Percentiles rank a stretch among this genome's conserved stretches.
Conservation (phyloP, 495 filamentous ascomycete genomes). For the Viridothelium virens region DNA sequence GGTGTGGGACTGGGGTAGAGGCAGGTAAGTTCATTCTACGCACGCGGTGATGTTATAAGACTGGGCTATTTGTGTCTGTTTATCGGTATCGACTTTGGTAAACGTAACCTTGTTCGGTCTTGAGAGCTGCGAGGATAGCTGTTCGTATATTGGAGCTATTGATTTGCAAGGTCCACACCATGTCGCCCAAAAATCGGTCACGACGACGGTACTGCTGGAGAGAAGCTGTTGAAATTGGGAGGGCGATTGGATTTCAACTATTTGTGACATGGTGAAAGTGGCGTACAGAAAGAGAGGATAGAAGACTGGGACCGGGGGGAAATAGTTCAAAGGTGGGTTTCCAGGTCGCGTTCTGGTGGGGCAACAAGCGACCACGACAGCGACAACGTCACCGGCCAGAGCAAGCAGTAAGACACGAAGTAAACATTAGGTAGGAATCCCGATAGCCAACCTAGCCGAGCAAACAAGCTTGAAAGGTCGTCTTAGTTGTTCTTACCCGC, state of each 20-base stretch:
- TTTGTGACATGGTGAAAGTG: constrained; percentile 47
- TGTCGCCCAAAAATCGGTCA: constrained; percentile 82
- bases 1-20: background rate
- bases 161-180: constrained; percentile 81
- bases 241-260: constrained; percentile 61
- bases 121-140: constrained; percentile 63
- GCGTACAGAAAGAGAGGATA: background rate
- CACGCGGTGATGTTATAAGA: constrained; percentile 67
- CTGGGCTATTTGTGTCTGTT: constrained; percentile 63
- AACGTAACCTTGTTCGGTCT: constrained; percentile 69
- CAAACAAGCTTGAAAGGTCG: too few species aligned
- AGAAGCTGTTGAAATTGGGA: constrained; percentile 64
- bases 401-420: background rate
- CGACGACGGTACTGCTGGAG: constrained; percentile 60
- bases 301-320: background rate
- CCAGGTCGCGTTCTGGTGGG: constrained; percentile 7
- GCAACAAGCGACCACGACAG: background rate
- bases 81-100: constrained; percentile 76
- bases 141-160: constrained; percentile 77
- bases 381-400: background rate
- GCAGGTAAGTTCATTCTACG: constrained; percentile 20
- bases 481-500: background rate
- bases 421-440: too few species aligned
- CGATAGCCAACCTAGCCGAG: too few species aligned
- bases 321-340: background rate